Percentiles rank a stretch among this genome's conserved stretches.
phyloP scores from a whole-genome alignment of 2,329 filamentous ascomycete genomes.

The Trichoderma sp. region DNA sequence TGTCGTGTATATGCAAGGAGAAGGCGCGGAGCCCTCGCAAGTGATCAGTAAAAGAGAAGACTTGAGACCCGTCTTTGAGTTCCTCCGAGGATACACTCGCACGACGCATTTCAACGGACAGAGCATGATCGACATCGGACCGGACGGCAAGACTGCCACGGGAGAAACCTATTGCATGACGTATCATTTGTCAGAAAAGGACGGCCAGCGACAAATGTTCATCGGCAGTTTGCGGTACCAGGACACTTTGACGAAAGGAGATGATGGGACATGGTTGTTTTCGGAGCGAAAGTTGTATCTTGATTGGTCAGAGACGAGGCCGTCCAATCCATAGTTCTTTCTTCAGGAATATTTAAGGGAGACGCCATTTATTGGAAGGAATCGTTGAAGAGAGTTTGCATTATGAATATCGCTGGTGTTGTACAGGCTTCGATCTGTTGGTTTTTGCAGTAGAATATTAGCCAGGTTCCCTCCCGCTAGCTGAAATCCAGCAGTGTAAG shows the following conservation, averaged over 20 bases:
- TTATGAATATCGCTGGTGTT: not conserved
- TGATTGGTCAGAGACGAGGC: constrained; percentile 12
- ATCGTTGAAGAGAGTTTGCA: not conserved
- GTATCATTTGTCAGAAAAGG: constrained; percentile 4
- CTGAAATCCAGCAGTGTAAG: accelerated
- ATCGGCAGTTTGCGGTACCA: constrained; percentile 11
- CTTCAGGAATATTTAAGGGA: not conserved
- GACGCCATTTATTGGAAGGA: not conserved
- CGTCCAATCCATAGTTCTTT: not conserved
- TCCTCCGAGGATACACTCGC: not conserved
- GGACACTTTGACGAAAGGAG: constrained; percentile 2
- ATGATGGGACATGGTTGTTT: constrained; percentile 3
- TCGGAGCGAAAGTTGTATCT: constrained; percentile 13
- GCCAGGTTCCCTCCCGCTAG: not conserved
- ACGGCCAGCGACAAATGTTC: not conserved
- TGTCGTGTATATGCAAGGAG: constrained; percentile 4
- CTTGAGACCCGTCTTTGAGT: constrained; percentile 4
- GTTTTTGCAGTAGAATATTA: not conserved
- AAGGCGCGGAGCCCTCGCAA: constrained; percentile 1
- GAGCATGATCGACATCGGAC: constrained; percentile 2
- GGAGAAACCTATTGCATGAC: constrained; percentile 16
- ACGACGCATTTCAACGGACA: constrained; percentile 16
- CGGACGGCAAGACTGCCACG: constrained; percentile 4
- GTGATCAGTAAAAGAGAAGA: not conserved
- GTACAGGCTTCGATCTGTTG: not conserved